Percentiles rank a stretch among this genome's conserved stretches.
phyloP scores from a whole-genome alignment of 805 yeast species.

The Cyberlindnera petersonii region DNA sequence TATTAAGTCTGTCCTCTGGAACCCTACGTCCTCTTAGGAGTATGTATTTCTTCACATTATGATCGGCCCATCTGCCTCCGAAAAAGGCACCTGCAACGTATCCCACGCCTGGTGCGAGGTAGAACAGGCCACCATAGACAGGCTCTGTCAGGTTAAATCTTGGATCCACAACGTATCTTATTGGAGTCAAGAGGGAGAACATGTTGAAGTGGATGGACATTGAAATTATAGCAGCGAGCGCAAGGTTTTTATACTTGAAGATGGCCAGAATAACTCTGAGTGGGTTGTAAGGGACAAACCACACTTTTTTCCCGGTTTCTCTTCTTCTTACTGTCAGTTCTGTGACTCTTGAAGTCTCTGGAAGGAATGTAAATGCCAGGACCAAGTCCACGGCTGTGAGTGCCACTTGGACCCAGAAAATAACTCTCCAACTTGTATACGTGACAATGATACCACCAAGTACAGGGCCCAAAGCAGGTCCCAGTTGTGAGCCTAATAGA shows the following conservation, averaged over 20 bases:
- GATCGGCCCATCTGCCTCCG: slow-evolving; percentile 54
- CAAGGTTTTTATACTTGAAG: slow-evolving; percentile 40
- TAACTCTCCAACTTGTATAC: slow-evolving; percentile 49
- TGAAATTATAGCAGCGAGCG: slow-evolving; percentile 41
- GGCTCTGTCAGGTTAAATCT: slow-evolving; percentile 47
- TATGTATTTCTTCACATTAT: slow-evolving; percentile 41
- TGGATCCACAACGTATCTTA: slow-evolving; percentile 52
- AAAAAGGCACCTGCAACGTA: slow-evolving; percentile 45
- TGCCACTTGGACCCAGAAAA: slow-evolving; percentile 47
- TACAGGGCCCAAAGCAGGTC: slow-evolving; percentile 51
- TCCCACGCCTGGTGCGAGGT: slow-evolving; percentile 56
- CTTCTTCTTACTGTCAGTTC: slow-evolving; percentile 17
- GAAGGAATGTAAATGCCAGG: slow-evolving; percentile 37
- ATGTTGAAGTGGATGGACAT: slow-evolving; percentile 43
- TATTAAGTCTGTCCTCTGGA: slow-evolving; percentile 50
- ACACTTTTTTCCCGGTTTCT: slow-evolving; percentile 33
- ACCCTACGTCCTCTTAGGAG: slow-evolving; percentile 37
- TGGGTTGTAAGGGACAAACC: slow-evolving; percentile 44
- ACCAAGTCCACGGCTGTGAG: slow-evolving; percentile 35
- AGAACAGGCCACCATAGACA: slow-evolving; percentile 48
- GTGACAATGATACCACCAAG: slow-evolving; percentile 51
- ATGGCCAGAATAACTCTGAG: slow-evolving; percentile 38
- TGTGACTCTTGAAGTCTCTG: slow-evolving; percentile 37
- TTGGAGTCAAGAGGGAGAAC: slow-evolving; percentile 52
- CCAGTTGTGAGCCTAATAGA: slow-evolving; percentile 48